Conservation (phyloP, 371 early-diverging fungal genomes). For the Umbelopsis sp. region DNA sequence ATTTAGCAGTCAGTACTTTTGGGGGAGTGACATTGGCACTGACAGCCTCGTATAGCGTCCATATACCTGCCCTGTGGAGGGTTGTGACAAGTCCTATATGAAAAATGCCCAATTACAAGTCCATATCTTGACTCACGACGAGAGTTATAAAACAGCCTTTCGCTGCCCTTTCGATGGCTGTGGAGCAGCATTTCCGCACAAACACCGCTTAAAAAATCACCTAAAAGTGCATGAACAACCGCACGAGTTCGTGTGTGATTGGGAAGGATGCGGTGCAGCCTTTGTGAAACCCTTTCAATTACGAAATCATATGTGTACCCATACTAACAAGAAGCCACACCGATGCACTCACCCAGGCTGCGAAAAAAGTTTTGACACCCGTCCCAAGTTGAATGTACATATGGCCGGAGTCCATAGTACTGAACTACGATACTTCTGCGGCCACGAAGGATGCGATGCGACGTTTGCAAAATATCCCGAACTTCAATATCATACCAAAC, state of each 20-base stretch:
- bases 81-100: constrained; percentile 61
- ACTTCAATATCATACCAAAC: constrained; percentile 59
- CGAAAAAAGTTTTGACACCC: constrained; percentile 49
- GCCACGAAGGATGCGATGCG: constrained; percentile 43
- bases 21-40: too few species aligned
- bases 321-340: constrained; percentile 48
- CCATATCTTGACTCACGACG: constrained; percentile 60
- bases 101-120: constrained; percentile 59
- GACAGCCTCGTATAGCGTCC: constrained; percentile 42
- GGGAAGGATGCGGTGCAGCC: constrained; percentile 54
- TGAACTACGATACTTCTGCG: constrained; percentile 59
- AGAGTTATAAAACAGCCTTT: constrained; percentile 40
- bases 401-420: constrained; percentile 49
- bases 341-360: constrained; percentile 53
- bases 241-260: constrained; percentile 50
- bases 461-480: constrained; percentile 62
- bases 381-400: constrained; percentile 61
- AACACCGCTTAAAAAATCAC: constrained; percentile 56
- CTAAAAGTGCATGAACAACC: constrained; percentile 42
- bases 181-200: constrained; percentile 35
- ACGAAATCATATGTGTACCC: constrained; percentile 54
- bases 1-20: constrained; percentile 12
- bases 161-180: constrained; percentile 43
- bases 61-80: constrained; percentile 53
- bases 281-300: constrained; percentile 63